Evolutionary conservation across 371 early-diverging fungal genomes (phyloP).

Genomic region (Thermomucor indicae-seudaticae): DNA sequence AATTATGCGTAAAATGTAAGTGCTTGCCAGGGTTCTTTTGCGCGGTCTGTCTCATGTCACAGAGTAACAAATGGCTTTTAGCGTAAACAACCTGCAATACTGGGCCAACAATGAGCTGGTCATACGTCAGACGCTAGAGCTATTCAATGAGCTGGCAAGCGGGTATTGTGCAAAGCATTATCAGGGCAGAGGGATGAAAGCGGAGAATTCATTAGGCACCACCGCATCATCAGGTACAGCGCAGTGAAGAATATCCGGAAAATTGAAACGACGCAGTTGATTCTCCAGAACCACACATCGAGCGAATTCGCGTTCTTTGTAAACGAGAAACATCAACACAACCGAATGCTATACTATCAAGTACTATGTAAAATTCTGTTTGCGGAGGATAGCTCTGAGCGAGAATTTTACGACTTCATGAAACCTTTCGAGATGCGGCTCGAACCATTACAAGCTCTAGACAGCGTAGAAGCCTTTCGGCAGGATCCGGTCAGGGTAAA

Average conservation of each 20-base stretch:
- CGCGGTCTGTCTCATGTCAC: not conserved
- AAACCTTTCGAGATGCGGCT: slow-evolving; percentile 62
- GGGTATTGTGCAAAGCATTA: too few species aligned
- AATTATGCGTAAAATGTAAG: slow-evolving; percentile 65
- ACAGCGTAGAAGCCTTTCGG: slow-evolving; percentile 37
- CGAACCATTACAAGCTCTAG: slow-evolving; percentile 33
- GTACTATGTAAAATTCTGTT: slow-evolving; percentile 75
- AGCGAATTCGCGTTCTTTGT: slow-evolving; percentile 69
- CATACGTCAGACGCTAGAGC: slow-evolving; percentile 40
- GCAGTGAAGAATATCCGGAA: slow-evolving; percentile 71
- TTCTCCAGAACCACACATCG: slow-evolving; percentile 72
- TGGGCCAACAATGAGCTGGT: slow-evolving; percentile 25
- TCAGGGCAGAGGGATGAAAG: slow-evolving; percentile 1
- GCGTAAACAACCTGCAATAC: slow-evolving; percentile 17
- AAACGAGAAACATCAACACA: slow-evolving; percentile 37
- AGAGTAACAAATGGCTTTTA: not conserved
- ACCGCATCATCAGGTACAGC: slow-evolving; percentile 42
- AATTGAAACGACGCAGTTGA: slow-evolving; percentile 61
- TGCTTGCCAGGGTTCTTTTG: not conserved
- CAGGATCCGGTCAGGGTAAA: slow-evolving; percentile 37
- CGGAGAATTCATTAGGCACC: not conserved
- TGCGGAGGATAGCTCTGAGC: slow-evolving; percentile 60
- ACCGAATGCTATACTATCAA: slow-evolving; percentile 73
- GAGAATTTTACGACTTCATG: slow-evolving; percentile 69
- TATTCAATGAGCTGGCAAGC: slow-evolving; percentile 76